A percentile compares a stretch with the other conserved stretches of the same genome.
Conservation (phyloP, 345 rosid species). For the Salix caprea region DNA sequence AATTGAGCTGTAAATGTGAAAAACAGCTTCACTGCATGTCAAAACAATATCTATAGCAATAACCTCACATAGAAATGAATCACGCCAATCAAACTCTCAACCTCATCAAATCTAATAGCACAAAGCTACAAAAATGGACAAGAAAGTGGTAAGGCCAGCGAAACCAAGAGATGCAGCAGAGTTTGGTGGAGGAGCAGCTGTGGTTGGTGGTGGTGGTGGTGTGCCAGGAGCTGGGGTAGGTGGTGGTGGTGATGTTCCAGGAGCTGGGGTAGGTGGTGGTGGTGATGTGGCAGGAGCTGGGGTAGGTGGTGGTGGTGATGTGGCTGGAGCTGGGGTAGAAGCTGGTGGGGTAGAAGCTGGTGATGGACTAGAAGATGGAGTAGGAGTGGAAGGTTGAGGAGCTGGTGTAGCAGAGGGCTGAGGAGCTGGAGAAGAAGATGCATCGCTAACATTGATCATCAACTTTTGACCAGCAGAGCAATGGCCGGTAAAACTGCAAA, state of each 20-base stretch:
- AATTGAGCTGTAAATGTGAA: not conserved
- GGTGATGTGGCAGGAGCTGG: not conserved
- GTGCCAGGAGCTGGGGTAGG: not conserved
- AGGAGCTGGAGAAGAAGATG: conserved; percentile 14
- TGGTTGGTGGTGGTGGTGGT: not conserved
- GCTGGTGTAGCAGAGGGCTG: not conserved
- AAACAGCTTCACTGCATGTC: conserved; percentile 1
- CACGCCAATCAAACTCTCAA: not conserved
- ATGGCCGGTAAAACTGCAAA: conserved; percentile 17
- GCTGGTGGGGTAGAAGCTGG: conserved; percentile 1
- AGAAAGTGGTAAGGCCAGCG: conserved; percentile 25
- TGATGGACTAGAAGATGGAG: not conserved
- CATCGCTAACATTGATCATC: conserved; percentile 18
- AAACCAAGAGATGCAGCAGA: conserved; percentile 38
- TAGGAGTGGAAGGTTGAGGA: not conserved
- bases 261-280: conserved; percentile 3
- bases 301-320: not conserved
- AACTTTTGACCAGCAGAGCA: conserved; percentile 25
- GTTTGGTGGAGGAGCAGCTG: conserved; percentile 26
- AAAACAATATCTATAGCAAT: conserved; percentile 5
- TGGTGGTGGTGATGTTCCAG: not conserved
- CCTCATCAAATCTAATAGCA: conserved; percentile 21
- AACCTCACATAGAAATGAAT: conserved; percentile 23
- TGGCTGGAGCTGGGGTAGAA: not conserved
- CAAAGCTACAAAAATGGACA: conserved; percentile 29